Conservation (phyloP, 2,329 filamentous ascomycete genomes). For the Aspergillus sp. region DNA sequence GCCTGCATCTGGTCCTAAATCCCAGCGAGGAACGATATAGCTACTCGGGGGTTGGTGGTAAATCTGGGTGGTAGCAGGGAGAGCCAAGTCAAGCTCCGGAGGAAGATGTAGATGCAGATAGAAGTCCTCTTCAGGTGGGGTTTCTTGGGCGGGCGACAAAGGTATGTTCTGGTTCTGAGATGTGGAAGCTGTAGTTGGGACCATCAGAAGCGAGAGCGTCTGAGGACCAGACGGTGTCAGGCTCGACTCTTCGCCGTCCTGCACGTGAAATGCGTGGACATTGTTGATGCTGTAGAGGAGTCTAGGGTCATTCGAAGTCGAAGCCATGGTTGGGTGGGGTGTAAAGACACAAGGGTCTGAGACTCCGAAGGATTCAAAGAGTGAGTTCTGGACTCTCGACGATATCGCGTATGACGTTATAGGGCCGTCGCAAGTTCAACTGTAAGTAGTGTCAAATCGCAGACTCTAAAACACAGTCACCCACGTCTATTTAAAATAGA, state of each 20-base stretch:
- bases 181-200: constrained; percentile 78
- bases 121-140: constrained; percentile 79
- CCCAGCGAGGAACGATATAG: constrained; percentile 95
- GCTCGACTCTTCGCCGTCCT: constrained; percentile 78
- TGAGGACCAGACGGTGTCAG: constrained; percentile 85
- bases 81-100: constrained; percentile 87
- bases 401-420: constrained; percentile 3
- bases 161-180: constrained; percentile 47
- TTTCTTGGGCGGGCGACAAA: constrained; percentile 39
- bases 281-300: constrained; percentile 62
- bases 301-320: constrained; percentile 34
- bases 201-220: constrained; percentile 92
- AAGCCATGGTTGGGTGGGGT: constrained; percentile 21
- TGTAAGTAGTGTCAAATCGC: not conserved
- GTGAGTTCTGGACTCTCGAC: not conserved
- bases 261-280: constrained; percentile 87
- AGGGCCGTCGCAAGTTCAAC: not conserved
- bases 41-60: constrained; percentile 92
- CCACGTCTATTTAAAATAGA: not conserved
- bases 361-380: not conserved
- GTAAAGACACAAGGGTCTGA: not conserved
- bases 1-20: constrained; percentile 81
- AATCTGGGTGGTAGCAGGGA: constrained; percentile 94
- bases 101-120: constrained; percentile 94
- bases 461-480: not conserved